These are phyloP conservation scores for Eremothecium gossypii DNA, from an alignment of 1,139 yeast species.

Conservation along the genomic window DNA sequence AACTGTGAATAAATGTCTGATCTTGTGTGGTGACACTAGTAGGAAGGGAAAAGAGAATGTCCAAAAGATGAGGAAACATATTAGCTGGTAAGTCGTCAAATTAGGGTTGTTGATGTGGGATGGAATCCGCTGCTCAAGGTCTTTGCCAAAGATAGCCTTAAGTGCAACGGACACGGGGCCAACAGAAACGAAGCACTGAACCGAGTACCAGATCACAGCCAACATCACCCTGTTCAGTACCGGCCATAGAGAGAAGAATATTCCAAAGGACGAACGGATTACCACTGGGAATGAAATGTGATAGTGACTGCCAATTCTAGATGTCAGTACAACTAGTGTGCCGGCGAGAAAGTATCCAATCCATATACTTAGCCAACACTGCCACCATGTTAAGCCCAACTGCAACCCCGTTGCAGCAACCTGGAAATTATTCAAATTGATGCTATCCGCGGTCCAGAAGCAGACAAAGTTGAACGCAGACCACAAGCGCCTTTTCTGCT, in stretches of 20 bases:
- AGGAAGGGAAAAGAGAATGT: constrained; percentile 65
- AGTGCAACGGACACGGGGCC: constrained; percentile 69
- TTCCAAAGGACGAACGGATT: constrained; percentile 65
- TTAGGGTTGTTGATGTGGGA: constrained; percentile 43
- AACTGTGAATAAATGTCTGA: constrained; percentile 72
- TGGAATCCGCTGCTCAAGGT: constrained; percentile 41
- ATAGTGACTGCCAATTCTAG: constrained; percentile 64
- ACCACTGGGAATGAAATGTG: constrained; percentile 75
- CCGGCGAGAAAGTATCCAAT: constrained; percentile 55
- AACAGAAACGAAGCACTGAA: constrained; percentile 76
- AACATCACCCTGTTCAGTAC: constrained; percentile 69
- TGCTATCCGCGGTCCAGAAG: constrained; percentile 82
- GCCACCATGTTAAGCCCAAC: constrained; percentile 81
- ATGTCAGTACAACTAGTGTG: constrained; percentile 50
- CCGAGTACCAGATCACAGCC: constrained; percentile 81
- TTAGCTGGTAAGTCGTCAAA: constrained; percentile 59
- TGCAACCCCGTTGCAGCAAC: constrained; percentile 77
- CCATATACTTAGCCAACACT: constrained; percentile 81
- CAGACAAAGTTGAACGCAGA: constrained; percentile 68
- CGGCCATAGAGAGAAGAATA: constrained; percentile 75
- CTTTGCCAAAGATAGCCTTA: constrained; percentile 55
- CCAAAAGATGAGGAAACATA: constrained; percentile 75
- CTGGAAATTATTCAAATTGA: constrained; percentile 85
- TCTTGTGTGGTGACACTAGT: constrained; percentile 72
- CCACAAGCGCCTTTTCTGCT: constrained; percentile 59